Evolutionary conservation across 202 grass and related monocot species (phyloP).

Genomic region (Brachypodium distachyon): DNA sequence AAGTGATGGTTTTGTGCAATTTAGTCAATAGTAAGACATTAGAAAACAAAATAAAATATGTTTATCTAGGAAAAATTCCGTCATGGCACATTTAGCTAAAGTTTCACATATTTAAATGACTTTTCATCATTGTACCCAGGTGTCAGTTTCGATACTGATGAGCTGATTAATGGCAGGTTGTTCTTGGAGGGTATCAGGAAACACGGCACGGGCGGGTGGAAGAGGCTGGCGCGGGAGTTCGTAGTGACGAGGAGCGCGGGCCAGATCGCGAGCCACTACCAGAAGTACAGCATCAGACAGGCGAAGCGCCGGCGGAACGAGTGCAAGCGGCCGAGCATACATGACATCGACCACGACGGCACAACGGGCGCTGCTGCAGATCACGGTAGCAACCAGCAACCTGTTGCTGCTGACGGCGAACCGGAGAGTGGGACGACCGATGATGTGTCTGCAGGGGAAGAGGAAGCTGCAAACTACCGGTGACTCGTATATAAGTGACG

Average conservation of each 20-base stretch:
- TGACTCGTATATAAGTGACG: no score
- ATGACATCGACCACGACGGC: slow-evolving; percentile 29
- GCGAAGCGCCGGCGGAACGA: not conserved
- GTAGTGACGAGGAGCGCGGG: slow-evolving; percentile 34
- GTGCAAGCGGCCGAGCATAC: slow-evolving; percentile 39
- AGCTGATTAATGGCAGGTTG: not conserved
- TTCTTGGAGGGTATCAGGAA: slow-evolving; percentile 36
- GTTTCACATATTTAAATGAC: not conserved
- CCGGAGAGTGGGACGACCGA: not conserved
- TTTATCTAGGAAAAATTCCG: no score
- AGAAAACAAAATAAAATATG: no score
- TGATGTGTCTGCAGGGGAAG: not conserved
- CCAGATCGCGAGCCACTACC: slow-evolving; percentile 54
- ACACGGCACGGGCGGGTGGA: slow-evolving; percentile 37
- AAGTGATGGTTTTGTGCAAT: no score
- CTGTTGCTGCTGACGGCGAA: not conserved
- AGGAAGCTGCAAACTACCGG: not conserved
- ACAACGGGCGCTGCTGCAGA: not conserved
- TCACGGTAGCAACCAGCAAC: not conserved
- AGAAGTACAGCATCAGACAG: slow-evolving; percentile 35
- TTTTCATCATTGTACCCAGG: no score
- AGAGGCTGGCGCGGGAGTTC: slow-evolving; percentile 22
- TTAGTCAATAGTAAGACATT: no score
- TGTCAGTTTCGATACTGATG: no score
- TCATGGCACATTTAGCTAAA: not conserved